Base-by-base conservation (phyloP, 768 basidiomycete genomes). In the Termitomyces sp. region DNA sequence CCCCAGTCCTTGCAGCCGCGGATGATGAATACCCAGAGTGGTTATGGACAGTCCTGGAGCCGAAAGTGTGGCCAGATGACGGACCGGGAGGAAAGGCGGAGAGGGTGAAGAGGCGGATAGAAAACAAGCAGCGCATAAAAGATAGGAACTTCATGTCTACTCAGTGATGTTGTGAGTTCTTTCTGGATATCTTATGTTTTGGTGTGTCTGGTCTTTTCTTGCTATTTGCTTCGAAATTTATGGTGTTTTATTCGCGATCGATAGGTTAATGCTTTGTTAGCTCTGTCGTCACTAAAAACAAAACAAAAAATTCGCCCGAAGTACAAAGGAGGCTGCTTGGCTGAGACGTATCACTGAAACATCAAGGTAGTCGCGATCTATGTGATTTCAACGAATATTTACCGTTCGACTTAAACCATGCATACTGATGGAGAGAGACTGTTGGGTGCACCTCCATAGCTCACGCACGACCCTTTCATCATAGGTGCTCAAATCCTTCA, bases 1-100 rank as follows among this genome's bases (percentile, higher is more conserved):
- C 82, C 0, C 85, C 90, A 6, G 84, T 95, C 0, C 69, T 91
- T 23, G 90, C 95, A 1, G 72, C 80, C 11, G 75, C 89, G 0
- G 95, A 97, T 69, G 87, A 90, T 43, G 84, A 86, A 62, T 96
- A 97, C 69, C 95, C 95, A 3, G 69, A 82, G 7, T 97, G 95
- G 95, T 69, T 97, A 40, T 97, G 95, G 95, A 85, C 79, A 14
- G 66, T 93, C 38, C 72, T 91, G 19, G 70, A 84, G 58, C 80
- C 85, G 5, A 82, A 81, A 65, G 77, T 78, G 41, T 74, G 80
- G 54, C 79, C 79, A 17, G 87, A 90, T 54, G 89, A 91, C 59
- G 87, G 87, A 1, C 88, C 85, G 1, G 90, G 89, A 19, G 87
- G 90, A 21, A 80, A 81, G 68, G 83, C 77, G n/a, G 80, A 82